A percentile compares a stretch with the other conserved stretches of the same genome.
Evolutionary conservation across 2,329 filamentous ascomycete species (phyloP).

Genomic region (Talaromyces piceae): DNA sequence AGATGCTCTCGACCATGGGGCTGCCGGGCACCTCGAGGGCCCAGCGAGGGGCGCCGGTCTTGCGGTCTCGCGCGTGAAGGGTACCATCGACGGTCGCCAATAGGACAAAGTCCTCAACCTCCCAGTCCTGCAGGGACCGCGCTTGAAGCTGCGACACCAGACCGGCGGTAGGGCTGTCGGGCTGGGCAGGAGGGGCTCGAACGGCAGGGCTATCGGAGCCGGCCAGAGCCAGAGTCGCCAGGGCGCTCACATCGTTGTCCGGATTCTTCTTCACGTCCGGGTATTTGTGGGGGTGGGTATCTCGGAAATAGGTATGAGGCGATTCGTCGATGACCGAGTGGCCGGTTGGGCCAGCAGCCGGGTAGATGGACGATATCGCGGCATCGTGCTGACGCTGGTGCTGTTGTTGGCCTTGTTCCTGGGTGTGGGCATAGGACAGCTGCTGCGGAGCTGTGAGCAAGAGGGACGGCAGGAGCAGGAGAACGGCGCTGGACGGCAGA

Average conservation of each 20-base stretch:
- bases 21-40: constrained; percentile 67
- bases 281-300: constrained; percentile 15
- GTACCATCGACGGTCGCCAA: constrained; percentile 99
- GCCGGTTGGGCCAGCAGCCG: constrained; percentile 15
- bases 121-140: constrained; percentile 98
- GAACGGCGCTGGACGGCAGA: constrained; percentile 50
- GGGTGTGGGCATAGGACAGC: constrained; percentile 33
- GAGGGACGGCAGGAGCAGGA: constrained; percentile 53
- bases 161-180: constrained; percentile 55
- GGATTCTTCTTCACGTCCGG: constrained; percentile 26
- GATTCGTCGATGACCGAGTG: constrained; percentile 14
- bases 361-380: constrained; percentile 6
- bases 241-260: constrained; percentile 74
- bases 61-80: constrained; percentile 83
- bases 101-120: constrained; percentile 99
- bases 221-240: constrained; percentile 96
- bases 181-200: constrained; percentile 81
- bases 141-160: constrained; percentile 80
- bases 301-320: constrained; percentile 13
- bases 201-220: constrained; percentile 60
- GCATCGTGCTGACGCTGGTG: constrained; percentile 6
- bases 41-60: constrained; percentile 79
- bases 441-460: constrained; percentile 55
- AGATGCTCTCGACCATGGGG: constrained; percentile 84
- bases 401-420: background rate